Evolutionary conservation across 2,329 filamentous ascomycete species (phyloP), one percentile per base, ranked within the genome.

Genomic region (Fusarium miscanthi): DNA sequence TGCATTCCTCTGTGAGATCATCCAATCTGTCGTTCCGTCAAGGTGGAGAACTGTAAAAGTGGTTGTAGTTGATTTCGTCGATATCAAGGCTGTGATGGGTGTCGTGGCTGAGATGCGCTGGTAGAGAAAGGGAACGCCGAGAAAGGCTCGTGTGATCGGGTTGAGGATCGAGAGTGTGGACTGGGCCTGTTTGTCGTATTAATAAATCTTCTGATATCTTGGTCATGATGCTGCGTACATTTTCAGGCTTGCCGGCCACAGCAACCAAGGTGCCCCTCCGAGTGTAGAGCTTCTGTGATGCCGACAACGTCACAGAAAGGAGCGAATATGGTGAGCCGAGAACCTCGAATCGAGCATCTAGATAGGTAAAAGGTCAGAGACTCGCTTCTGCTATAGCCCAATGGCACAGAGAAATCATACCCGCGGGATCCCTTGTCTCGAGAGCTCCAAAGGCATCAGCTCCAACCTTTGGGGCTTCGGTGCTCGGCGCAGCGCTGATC

Each of bases 341-440:
- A 52, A 98, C 94, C 82, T 98, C 94, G 82, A 99, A 99, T 64
- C 91, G 91, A 60, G 96, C 96, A 88, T 98, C 96, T 98, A 76
- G 12, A 63, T n/a, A 25, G n/a, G 30, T 12, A 13, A 27, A 38
- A 33, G 27, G 70, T 77, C 57, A 79, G 70, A 54, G 40, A 31
- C 23, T 27, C 30, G 27, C n/a, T 23, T 17, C n/a, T n/a, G 31
- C 45, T 37, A 27, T 21, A 46, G n/a, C 38, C 41, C 64, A 57
- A 57, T 56, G 40, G 45, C 54, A 46, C 38, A 16, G 48, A 48
- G 43, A 37, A 66, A 48, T 33, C 77, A 46, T 84, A 89, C 88
- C 88, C 58, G 88, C 84, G 54, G 84, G 82, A 74, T 89, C 87
- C 74, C 85, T 82, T 30, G 81, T 78, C 69, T 84, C 83, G 64